A percentile compares a stretch with the other conserved stretches of the same genome.
Conservation (phyloP, 2,329 filamentous ascomycete genomes). For the Aspergillus fumigatus region DNA sequence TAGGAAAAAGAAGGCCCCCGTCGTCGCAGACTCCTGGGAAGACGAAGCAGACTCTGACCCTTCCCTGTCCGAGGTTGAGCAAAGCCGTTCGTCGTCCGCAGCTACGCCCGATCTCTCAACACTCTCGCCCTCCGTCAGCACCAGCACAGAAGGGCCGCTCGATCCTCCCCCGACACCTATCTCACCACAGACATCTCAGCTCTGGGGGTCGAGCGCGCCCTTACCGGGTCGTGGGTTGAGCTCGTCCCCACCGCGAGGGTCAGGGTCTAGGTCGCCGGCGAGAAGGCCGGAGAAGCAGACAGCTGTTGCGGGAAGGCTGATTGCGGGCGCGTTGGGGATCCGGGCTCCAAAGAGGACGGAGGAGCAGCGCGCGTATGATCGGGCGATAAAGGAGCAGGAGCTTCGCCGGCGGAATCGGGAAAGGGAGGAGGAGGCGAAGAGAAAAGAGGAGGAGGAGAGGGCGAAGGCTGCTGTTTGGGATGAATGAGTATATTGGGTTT, state of each 20-base stretch:
- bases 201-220: slow-evolving; percentile 15
- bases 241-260: slow-evolving; percentile 14
- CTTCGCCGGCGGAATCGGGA: slow-evolving; percentile 70
- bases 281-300: slow-evolving; percentile 84
- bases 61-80: background rate
- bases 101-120: slow-evolving; percentile 7
- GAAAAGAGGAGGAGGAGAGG: slow-evolving; percentile 62
- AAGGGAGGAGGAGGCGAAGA: slow-evolving; percentile 59
- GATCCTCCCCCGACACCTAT: slow-evolving; percentile 66
- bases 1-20: slow-evolving; percentile 29
- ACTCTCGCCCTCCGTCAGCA: slow-evolving; percentile 23
- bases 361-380: slow-evolving; percentile 83
- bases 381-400: slow-evolving; percentile 77
- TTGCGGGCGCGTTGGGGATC: slow-evolving; percentile 81
- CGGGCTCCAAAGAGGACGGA: slow-evolving; percentile 76
- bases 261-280: slow-evolving; percentile 10
- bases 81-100: background rate
- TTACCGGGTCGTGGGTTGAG: slow-evolving; percentile 9
- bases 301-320: slow-evolving; percentile 82
- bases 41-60: slow-evolving; percentile 54
- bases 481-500: slow-evolving; percentile 38
- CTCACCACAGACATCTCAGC: slow-evolving; percentile 44
- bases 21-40: slow-evolving; percentile 73
- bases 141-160: slow-evolving; percentile 27
- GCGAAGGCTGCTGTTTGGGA: slow-evolving; percentile 88